These are phyloP conservation scores for Nicotiana tomentosiformis DNA, from an alignment of 257 asterid genomes.

Conservation along the genomic window DNA sequence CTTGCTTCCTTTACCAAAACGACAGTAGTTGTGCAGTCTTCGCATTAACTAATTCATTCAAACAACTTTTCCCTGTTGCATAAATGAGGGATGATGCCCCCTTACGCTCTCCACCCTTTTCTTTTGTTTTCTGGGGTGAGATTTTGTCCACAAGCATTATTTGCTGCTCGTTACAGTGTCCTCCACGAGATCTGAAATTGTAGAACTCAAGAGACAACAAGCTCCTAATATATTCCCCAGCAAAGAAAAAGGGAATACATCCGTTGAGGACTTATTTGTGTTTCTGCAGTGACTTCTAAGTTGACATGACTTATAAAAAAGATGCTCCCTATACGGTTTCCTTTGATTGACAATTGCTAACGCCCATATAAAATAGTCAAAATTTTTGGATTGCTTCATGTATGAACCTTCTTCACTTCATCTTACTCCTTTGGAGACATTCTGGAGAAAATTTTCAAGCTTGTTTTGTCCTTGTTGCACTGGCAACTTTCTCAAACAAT, in stretches of 20 bases:
- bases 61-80: not conserved
- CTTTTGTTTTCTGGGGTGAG: not conserved
- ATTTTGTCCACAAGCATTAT: not conserved
- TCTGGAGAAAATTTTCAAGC: too few species aligned
- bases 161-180: not conserved
- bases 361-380: too few species aligned
- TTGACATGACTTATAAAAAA: not conserved
- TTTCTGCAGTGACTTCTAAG: not conserved
- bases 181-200: not conserved
- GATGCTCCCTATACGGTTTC: too few species aligned
- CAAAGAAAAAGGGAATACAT: not conserved
- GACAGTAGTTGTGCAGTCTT: constrained; percentile 18
- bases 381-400: too few species aligned
- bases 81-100: not conserved
- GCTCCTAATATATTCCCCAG: not conserved
- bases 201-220: not conserved
- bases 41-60: not conserved
- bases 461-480: too few species aligned
- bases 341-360: too few species aligned
- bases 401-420: too few species aligned
- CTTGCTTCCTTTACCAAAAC: constrained; percentile 67
- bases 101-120: not conserved
- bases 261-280: not conserved
- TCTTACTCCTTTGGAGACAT: too few species aligned
- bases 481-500: too few species aligned